These are phyloP conservation scores for Phanerodontia chrysosporium DNA, from an alignment of 768 basidiomycete species.

Conservation along the genomic window DNA sequence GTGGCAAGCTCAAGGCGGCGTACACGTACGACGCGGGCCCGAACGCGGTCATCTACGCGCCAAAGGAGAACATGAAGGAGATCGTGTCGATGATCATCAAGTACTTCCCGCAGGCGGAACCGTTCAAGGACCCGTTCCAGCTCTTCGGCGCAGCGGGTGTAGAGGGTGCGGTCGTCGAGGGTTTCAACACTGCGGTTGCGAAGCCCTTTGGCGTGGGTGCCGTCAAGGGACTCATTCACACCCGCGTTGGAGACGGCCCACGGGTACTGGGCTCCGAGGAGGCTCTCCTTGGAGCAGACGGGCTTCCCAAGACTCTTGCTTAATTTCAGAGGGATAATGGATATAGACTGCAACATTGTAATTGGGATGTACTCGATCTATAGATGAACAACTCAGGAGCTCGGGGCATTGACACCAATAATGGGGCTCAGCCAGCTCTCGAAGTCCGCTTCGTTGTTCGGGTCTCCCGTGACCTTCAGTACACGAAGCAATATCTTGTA, in stretches of 20 bases:
- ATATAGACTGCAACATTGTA: neutral
- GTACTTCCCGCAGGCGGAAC: constrained; percentile 83
- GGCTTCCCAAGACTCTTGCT: constrained; percentile 50
- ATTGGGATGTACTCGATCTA: neutral
- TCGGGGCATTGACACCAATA: constrained; percentile 18
- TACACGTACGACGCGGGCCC: constrained; percentile 99
- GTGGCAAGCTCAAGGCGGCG: constrained; percentile 71
- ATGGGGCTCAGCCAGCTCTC: constrained; percentile 37
- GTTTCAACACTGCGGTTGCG: constrained; percentile 78
- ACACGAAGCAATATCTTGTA: constrained; percentile 42
- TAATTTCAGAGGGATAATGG: neutral
- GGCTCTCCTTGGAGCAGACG: constrained; percentile 60
- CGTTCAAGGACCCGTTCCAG: constrained; percentile 74
- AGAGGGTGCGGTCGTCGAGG: constrained; percentile 50
- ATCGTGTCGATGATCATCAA: constrained; percentile 71
- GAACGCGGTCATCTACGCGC: constrained; percentile 95
- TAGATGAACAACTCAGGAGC: neutral
- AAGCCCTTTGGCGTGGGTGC: constrained; percentile 69
- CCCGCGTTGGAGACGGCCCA: constrained; percentile 89
- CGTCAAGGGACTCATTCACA: constrained; percentile 89
- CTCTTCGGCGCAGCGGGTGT: constrained; percentile 46
- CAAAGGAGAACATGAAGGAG: constrained; percentile 68
- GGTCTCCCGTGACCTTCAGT: constrained; percentile 41
- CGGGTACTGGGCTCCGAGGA: constrained; percentile 60
- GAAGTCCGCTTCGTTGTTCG: constrained; percentile 36